phyloP scores from a whole-genome alignment of 192 early-diverging fungal genomes.

The Rhizoclosmatium sp. region DNA sequence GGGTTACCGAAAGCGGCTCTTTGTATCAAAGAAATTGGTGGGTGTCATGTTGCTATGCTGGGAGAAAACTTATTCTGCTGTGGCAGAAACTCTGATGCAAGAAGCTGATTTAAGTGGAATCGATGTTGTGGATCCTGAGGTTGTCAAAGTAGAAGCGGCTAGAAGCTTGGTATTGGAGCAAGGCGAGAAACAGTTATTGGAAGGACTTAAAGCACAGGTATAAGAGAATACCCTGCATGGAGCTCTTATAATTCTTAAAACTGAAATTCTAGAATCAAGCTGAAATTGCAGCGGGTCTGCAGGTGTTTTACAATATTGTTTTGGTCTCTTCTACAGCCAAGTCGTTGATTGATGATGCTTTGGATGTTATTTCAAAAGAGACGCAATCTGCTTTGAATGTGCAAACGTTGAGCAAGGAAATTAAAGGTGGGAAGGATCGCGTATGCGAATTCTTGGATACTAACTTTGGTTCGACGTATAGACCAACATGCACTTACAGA shows the following conservation, averaged over 20 bases:
- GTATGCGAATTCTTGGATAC: not conserved
- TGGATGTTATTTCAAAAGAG: conserved; percentile 44
- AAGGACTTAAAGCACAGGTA: conserved; percentile 49
- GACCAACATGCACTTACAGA: conserved; percentile 26
- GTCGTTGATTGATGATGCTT: conserved; percentile 41
- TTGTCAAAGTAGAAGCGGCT: conserved; percentile 53
- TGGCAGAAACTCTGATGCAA: conserved; percentile 56
- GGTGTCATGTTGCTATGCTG: not conserved
- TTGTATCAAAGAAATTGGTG: conserved; percentile 31
- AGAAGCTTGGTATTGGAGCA: conserved; percentile 53
- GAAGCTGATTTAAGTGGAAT: conserved; percentile 73
- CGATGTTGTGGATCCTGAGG: conserved; percentile 66
- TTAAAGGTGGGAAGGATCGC: conserved; percentile 41
- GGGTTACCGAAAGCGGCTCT: conserved; percentile 20
- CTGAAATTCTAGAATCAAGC: conserved; percentile 50
- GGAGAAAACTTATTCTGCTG: not conserved
- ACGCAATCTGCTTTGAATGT: conserved; percentile 40
- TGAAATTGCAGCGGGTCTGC: conserved; percentile 53
- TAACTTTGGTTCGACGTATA: conserved; percentile 1
- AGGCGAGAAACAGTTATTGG: conserved; percentile 52
- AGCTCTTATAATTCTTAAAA: not conserved
- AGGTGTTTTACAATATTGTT: conserved; percentile 56
- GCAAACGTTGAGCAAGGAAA: conserved; percentile 48
- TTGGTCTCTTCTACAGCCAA: conserved; percentile 41
- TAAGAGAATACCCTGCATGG: not conserved